A percentile compares a stretch with the other conserved stretches of the same genome.
phyloP scores from a whole-genome alignment of 768 basidiomycete species.

The Chalciporus chontae region DNA sequence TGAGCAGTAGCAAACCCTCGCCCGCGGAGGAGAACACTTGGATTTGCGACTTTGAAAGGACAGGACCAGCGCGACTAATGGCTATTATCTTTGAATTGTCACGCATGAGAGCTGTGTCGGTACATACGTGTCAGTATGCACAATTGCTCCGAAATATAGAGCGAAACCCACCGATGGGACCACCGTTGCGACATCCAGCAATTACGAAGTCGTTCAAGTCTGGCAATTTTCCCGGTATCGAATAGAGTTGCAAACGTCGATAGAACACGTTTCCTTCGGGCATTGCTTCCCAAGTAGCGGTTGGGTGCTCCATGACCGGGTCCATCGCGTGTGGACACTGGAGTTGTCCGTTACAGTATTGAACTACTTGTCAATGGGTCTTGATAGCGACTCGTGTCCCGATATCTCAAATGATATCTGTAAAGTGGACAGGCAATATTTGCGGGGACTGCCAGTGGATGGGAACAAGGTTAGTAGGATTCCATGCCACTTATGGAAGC shows the following conservation, averaged over 20 bases:
- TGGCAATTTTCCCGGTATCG: constrained; percentile 73
- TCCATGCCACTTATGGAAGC: no score
- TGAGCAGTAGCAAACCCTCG: constrained; percentile 61
- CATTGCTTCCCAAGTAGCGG: constrained; percentile 88
- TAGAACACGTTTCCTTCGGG: constrained; percentile 86
- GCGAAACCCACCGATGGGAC: constrained; percentile 70
- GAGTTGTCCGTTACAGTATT: no score
- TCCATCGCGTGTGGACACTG: constrained; percentile 22
- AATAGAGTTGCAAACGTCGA: constrained; percentile 78
- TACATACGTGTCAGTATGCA: constrained; percentile 1
- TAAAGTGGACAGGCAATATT: no score
- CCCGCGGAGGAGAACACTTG: constrained; percentile 87
- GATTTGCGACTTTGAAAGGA: constrained; percentile 75
- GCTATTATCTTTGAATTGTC: constrained; percentile 79
- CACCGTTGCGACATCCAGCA: constrained; percentile 81
- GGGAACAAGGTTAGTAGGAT: neutral
- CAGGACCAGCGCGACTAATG: constrained; percentile 53
- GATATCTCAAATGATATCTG: neutral
- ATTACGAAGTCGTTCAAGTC: constrained; percentile 77
- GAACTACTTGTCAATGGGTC: neutral
- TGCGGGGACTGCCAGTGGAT: no score
- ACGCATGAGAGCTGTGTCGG: constrained; percentile 72
- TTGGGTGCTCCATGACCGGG: constrained; percentile 63
- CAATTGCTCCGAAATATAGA: neutral
- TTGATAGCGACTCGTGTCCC: neutral